Conservation (phyloP, 371 early-diverging fungal genomes). For the Cokeromyces recurvatus region DNA sequence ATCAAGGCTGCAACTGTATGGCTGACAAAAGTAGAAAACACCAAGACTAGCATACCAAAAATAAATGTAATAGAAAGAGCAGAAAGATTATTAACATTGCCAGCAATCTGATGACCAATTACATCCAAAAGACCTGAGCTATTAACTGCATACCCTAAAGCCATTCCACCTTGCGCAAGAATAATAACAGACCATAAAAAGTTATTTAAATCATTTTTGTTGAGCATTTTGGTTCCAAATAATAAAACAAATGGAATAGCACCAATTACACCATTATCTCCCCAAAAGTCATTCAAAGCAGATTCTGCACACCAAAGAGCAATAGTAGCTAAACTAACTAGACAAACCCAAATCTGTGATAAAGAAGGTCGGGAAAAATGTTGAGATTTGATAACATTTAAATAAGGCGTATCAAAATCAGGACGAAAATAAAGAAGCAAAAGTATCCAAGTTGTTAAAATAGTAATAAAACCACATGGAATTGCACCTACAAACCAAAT, state of each 20-base stretch:
- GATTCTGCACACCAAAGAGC: constrained; percentile 85
- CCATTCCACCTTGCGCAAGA: constrained; percentile 93
- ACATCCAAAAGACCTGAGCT: constrained; percentile 78
- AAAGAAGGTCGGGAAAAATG: constrained; percentile 38
- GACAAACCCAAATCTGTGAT: constrained; percentile 52
- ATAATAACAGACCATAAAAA: constrained; percentile 90
- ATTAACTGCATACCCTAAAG: constrained; percentile 85
- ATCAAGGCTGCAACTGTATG: constrained; percentile 90
- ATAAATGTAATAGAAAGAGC: constrained; percentile 60
- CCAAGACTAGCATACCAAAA: constrained; percentile 59
- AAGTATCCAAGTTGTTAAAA: constrained; percentile 73
- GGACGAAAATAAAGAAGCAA: constrained; percentile 68
- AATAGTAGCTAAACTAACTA: constrained; percentile 55
- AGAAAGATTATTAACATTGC: constrained; percentile 52
- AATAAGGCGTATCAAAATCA: constrained; percentile 39
- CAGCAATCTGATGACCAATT: constrained; percentile 65
- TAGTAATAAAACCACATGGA: constrained; percentile 65
- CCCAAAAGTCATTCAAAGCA: constrained; percentile 56
- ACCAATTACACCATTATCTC: constrained; percentile 91
- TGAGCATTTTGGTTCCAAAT: constrained; percentile 84
- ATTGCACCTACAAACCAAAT: constrained; percentile 79
- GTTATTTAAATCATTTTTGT: constrained; percentile 91
- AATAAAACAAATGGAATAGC: constrained; percentile 84
- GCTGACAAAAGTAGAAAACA: constrained; percentile 87
- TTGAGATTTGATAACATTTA: constrained; percentile 51